A percentile compares a stretch with the other conserved stretches of the same genome.
phyloP scores from a whole-genome alignment of 1,139 yeast genomes.

The Chernovozyma aurita region DNA sequence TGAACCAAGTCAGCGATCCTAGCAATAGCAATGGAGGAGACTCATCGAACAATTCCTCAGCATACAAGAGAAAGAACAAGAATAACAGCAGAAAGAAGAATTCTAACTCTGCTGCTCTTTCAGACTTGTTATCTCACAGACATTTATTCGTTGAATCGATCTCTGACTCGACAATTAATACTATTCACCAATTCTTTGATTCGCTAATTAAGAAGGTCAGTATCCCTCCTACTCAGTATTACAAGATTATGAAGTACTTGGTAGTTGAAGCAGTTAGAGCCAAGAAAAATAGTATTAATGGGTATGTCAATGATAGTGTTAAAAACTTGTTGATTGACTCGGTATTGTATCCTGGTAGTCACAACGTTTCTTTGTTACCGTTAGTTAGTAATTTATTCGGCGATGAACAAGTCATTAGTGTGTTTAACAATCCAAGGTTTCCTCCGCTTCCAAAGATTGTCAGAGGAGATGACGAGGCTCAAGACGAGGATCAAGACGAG shows the following conservation, averaged over 20 bases:
- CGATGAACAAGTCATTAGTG: conserved; percentile 40
- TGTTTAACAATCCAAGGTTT: conserved; percentile 71
- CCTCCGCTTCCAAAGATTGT: conserved; percentile 52
- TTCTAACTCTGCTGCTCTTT: conserved; percentile 44
- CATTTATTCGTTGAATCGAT: conserved; percentile 48
- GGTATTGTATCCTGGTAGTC: conserved; percentile 61
- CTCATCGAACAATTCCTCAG: neutral
- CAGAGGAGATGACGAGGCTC: conserved; percentile 15
- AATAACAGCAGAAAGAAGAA: conserved; percentile 35
- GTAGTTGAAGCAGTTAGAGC: conserved; percentile 44
- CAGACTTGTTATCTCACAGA: conserved; percentile 71
- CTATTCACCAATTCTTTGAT: conserved; percentile 47
- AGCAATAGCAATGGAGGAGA: neutral
- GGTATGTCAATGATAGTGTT: conserved; percentile 26
- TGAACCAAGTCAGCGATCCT: conserved; percentile 2
- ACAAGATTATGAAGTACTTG: conserved; percentile 55
- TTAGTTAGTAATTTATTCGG: conserved; percentile 55
- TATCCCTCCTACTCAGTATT: conserved; percentile 60
- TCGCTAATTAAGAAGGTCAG: conserved; percentile 45
- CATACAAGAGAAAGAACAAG: conserved; percentile 7
- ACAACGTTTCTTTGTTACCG: conserved; percentile 64
- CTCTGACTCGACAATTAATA: conserved; percentile 28
- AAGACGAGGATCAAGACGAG: conserved; percentile 14
- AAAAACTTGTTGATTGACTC: conserved; percentile 44
- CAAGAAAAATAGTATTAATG: conserved; percentile 21